Conservation (phyloP, 257 asterid genomes). For the Solanum ossicruentum region DNA sequence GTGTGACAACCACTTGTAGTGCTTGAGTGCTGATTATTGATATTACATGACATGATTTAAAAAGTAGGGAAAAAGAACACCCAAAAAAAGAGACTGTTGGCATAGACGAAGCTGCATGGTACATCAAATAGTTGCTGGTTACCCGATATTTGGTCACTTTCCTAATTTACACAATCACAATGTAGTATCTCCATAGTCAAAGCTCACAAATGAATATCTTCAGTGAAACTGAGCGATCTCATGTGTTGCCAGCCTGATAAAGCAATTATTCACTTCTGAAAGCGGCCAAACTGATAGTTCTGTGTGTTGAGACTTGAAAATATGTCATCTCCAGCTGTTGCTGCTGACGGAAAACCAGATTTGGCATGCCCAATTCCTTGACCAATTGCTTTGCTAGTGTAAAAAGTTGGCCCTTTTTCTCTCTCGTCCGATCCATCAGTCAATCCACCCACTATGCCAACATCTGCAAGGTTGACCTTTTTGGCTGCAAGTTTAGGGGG, state of each 20-base stretch:
- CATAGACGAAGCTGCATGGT: neutral
- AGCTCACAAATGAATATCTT: neutral
- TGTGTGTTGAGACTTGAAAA: constrained; percentile 63
- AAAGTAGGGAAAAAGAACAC: neutral
- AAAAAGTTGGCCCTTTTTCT: constrained; percentile 49
- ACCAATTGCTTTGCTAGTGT: constrained; percentile 60
- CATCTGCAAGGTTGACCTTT: constrained; percentile 72
- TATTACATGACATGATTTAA: neutral
- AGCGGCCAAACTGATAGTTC: constrained; percentile 51
- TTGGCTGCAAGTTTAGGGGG: constrained; percentile 42
- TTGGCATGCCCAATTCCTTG: constrained; percentile 42
- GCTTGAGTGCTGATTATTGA: neutral
- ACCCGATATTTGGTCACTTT: neutral
- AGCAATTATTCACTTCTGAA: constrained; percentile 40
- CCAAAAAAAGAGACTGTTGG: neutral
- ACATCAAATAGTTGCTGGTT: neutral
- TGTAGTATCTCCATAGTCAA: neutral
- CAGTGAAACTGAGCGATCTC: neutral
- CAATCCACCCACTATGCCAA: constrained; percentile 67
- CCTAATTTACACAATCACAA: neutral
- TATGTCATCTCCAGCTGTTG: constrained; percentile 31
- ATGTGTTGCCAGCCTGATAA: neutral
- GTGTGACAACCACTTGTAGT: neutral
- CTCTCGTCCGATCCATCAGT: constrained; percentile 45
- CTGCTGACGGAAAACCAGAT: constrained; percentile 32